A percentile compares a stretch with the other conserved stretches of the same genome.
phyloP scores from a whole-genome alignment of 306 rosid species.

The Benincasa hispida region DNA sequence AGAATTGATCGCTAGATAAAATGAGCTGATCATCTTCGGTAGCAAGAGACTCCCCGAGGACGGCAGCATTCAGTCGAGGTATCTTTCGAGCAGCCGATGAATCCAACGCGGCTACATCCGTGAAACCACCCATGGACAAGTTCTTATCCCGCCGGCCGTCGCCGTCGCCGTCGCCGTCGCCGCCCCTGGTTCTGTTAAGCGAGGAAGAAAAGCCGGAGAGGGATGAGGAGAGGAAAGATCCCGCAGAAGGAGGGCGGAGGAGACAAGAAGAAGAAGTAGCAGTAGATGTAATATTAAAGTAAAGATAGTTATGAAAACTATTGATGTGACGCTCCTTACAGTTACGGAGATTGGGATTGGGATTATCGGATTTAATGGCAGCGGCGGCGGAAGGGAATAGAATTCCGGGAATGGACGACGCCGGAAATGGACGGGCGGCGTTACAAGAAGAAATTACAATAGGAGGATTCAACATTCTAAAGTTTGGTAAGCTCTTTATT shows the following conservation, averaged over 20 bases:
- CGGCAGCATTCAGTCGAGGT: conserved; percentile 39
- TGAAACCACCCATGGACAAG: conserved; percentile 20
- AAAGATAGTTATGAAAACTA: neutral
- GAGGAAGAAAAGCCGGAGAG: neutral
- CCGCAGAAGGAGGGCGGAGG: neutral
- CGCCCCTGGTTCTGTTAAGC: neutral
- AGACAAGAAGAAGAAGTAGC: neutral
- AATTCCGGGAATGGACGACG: neutral
- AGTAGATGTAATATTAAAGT: neutral
- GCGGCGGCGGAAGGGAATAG: neutral
- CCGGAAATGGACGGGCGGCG: neutral
- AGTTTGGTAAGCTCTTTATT: neutral
- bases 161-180: neutral
- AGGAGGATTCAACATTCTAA: neutral
- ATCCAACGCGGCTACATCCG: conserved; percentile 23
- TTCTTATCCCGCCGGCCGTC: neutral
- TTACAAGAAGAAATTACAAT: neutral
- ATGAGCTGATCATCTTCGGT: conserved; percentile 51
- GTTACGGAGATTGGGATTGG: neutral
- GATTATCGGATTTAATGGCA: neutral
- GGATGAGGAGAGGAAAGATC: neutral
- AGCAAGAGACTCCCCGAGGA: conserved; percentile 57
- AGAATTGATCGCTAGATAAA: conserved; percentile 44
- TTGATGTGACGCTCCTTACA: neutral
- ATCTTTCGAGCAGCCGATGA: conserved; percentile 48